These are phyloP conservation scores for Avicennia marina DNA, from an alignment of 257 asterid species.

Conservation along the genomic window DNA sequence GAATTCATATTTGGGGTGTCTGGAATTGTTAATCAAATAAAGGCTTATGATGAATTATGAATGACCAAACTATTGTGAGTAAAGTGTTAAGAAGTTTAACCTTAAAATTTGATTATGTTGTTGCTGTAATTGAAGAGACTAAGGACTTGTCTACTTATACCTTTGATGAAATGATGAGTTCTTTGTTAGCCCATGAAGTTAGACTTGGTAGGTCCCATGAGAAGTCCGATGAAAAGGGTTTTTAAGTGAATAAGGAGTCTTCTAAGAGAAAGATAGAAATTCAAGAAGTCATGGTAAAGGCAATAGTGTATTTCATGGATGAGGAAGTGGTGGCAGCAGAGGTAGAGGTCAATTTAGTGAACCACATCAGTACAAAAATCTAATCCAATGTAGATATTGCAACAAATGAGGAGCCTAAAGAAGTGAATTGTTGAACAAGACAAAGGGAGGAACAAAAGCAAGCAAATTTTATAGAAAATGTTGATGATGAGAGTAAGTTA, in stretches of 20 bases:
- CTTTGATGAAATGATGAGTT: constrained; percentile 14
- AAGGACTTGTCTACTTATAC: not conserved
- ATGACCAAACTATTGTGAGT: not conserved
- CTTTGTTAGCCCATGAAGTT: constrained; percentile 14
- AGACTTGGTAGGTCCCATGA: not conserved
- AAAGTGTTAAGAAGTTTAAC: constrained; percentile 1
- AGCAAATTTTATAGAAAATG: not conserved
- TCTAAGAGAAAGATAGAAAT: not conserved
- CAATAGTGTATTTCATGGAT: not conserved
- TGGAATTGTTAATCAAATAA: not conserved
- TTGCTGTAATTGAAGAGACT: constrained; percentile 1
- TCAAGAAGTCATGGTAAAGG: not conserved
- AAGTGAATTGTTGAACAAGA: constrained; percentile 8
- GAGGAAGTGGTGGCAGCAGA: not conserved
- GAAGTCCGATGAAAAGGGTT: constrained; percentile 9
- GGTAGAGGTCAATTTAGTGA: not conserved
- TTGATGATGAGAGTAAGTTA: constrained; percentile 3
- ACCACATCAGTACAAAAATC: not conserved
- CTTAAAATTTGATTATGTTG: constrained; percentile 11
- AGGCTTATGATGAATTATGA: not conserved
- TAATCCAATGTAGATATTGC: not conserved
- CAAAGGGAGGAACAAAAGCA: not conserved
- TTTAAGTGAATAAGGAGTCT: not conserved
- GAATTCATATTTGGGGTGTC: not conserved
- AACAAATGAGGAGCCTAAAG: not conserved